A percentile compares a stretch with the other conserved stretches of the same genome.
phyloP scores from a whole-genome alignment of 495 filamentous ascomycete species.

The Penicillium pulvis region DNA sequence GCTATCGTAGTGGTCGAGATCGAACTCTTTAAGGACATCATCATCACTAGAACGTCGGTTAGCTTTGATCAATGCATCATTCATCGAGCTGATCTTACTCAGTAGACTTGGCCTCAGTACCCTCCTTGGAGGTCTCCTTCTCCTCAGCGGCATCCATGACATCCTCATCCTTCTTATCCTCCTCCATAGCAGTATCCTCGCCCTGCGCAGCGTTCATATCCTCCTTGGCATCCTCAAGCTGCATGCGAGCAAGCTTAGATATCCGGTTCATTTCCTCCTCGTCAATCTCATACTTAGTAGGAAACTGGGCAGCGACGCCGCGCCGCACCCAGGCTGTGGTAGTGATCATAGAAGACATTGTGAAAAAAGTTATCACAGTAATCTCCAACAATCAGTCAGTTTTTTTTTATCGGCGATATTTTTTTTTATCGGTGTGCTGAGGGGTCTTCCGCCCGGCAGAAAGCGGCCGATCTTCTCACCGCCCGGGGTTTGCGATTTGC shows the following conservation, averaged over 20 bases:
- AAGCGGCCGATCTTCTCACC: slow-evolving; percentile 29
- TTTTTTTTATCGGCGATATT: slow-evolving; percentile 35
- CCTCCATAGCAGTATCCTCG: slow-evolving; percentile 31
- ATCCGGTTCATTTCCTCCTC: slow-evolving; percentile 93
- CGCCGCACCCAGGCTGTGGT: slow-evolving; percentile 91
- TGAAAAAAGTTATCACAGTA: slow-evolving; percentile 22
- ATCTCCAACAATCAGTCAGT: slow-evolving; percentile 9
- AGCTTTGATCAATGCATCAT: neutral
- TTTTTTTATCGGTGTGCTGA: slow-evolving; percentile 37
- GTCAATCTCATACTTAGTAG: slow-evolving; percentile 85
- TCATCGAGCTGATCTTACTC: slow-evolving; percentile 20
- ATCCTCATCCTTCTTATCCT: slow-evolving; percentile 30
- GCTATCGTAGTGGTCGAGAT: slow-evolving; percentile 92
- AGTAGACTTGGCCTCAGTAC: slow-evolving; percentile 16
- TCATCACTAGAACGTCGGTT: slow-evolving; percentile 54
- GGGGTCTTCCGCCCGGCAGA: slow-evolving; percentile 40
- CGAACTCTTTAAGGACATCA: slow-evolving; percentile 90
- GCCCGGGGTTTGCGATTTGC: slow-evolving; percentile 27
- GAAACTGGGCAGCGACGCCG: slow-evolving; percentile 89
- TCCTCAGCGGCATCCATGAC: slow-evolving; percentile 24
- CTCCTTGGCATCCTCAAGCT: slow-evolving; percentile 89
- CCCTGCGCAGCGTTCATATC: slow-evolving; percentile 71
- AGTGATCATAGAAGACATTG: slow-evolving; percentile 85
- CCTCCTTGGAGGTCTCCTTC: slow-evolving; percentile 23
- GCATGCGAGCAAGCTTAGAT: slow-evolving; percentile 80